A percentile compares a stretch with the other conserved stretches of the same genome.
Conservation (phyloP, 257 asterid species). For the Cynanchum wilfordii region DNA sequence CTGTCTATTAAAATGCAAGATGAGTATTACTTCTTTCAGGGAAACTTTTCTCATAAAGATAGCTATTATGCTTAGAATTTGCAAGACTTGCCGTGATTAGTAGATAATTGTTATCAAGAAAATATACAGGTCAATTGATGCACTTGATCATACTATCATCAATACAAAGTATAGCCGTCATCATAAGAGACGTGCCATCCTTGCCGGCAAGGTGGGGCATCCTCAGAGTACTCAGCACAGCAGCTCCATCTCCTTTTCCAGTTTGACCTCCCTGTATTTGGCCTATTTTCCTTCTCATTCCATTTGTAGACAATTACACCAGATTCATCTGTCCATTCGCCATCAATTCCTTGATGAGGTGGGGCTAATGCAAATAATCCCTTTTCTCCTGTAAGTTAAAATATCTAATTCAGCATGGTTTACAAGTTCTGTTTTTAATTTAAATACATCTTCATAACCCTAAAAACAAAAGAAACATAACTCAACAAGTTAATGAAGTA, state of each 20-base stretch:
- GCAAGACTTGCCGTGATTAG: neutral
- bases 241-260: slow-evolving; percentile 80
- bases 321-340: slow-evolving; percentile 59
- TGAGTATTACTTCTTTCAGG: neutral
- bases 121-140: neutral
- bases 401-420: neutral
- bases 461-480: neutral
- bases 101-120: neutral
- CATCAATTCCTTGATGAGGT: slow-evolving; percentile 67
- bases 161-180: slow-evolving; percentile 50
- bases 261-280: slow-evolving; percentile 51
- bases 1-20: neutral
- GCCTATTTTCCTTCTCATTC: slow-evolving; percentile 56
- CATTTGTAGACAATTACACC: slow-evolving; percentile 66
- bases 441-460: neutral
- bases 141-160: neutral
- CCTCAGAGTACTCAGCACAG: slow-evolving; percentile 51
- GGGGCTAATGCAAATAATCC: slow-evolving; percentile 56
- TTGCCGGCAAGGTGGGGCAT: slow-evolving; percentile 48
- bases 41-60: neutral
- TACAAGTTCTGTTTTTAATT: neutral
- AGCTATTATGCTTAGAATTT: neutral
- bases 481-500: neutral
- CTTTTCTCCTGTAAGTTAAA: slow-evolving; percentile 44
- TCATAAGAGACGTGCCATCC: slow-evolving; percentile 59